Base-by-base conservation (phyloP, 768 basidiomycete species). In the Lepiota brunneoincarnata region DNA sequence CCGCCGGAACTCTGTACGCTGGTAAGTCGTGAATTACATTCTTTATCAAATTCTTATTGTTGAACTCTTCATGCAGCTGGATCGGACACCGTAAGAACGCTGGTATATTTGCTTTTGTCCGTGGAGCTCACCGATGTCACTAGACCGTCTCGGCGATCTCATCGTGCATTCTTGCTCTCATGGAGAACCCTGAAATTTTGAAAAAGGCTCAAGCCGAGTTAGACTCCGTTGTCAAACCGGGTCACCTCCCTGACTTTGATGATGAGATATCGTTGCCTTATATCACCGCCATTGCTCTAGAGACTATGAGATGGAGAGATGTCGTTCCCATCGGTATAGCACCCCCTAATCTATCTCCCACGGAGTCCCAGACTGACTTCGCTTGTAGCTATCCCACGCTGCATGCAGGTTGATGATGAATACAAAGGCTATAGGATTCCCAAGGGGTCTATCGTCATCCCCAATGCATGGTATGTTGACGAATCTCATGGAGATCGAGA, bases 171-270 rank as follows among this genome's bases (percentile, higher is more conserved):
- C 51, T 72, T 2, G 65, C 60, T 3, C 67, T 74, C 49, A 55
- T 68, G 1, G 53, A 65, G 10, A 54, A 67, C 41, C 72, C 69
- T 1, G 63, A 70, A 4, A 64, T 67, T 7, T 59, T 69, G 7
- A 59, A 57, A 34, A 69, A 61, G 41, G 72, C 70, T 2, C 72
- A 74, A 46, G 56, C 39, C 3, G 68, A 75, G 46, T 59, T 76
- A 3, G 74, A 73, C 53, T 41, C 58, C 21, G 66, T 72, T 7
- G 37, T 72, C 5, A 66, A 69, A 15, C 48, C 55, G 4, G 64
- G 65, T 17, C 54, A 65, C 39, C 58, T 75, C 10, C 75, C 75
- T 0, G 63, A 65, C 31, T 65, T 69, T 36, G 61, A 62, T 1
- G 71, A 72, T 39, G 44, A 61, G 49, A 43, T 58, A 12, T 42